Base-by-base conservation (phyloP, 441 rosid species). In the Euphorbia celastroides region DNA sequence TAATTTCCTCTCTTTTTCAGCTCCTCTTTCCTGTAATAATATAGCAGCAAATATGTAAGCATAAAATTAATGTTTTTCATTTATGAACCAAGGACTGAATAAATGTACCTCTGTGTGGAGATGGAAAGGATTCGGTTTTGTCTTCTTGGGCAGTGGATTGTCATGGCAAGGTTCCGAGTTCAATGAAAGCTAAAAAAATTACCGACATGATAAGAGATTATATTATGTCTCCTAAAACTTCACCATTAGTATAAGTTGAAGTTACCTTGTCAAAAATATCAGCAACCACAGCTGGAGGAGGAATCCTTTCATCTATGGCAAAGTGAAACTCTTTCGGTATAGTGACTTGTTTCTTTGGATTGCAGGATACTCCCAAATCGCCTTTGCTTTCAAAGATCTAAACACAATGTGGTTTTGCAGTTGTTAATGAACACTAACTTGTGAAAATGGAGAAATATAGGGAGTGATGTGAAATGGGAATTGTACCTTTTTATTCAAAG, bases 371-470 rank as follows among this genome's bases (percentile, higher is more conserved):
- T 34, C 98, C 98, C 81, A 94, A 26, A 57, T 85, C 96, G 67
- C 99, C 99, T 83, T 88, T 94, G 68, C 96, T 92, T 77, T 92
- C 98, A 75, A 94, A 88, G 80, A 94, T 90, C 99, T 94, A 68
- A 58, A 72, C 63, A 71, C 66, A 36, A 73, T 27, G 63, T 50
- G 28, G 56, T 20, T 4, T 17, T 31, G 12, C 51, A 19, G 54
- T 42, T 46, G 23, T 36, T 50, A 6, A 22, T 44, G 30, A 23
- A 44, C 57, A 20, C 31, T 34, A 42, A 38, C 7, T 62, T 23
- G 13, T 25, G 9, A 31, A 44, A 20, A 38, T 22, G 62, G 2
- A 41, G 60, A 54, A 10, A 23, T 12, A 7, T 61, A 5, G 38
- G 27, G 25, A 30, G 42, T 58, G 17, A 25, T 26, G 19, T 13